A percentile compares a stretch with the other conserved stretches of the same genome.
Evolutionary conservation across 225 moss, liverwort and hornwort species (phyloP).

Genomic region (Neckera pumila): DNA sequence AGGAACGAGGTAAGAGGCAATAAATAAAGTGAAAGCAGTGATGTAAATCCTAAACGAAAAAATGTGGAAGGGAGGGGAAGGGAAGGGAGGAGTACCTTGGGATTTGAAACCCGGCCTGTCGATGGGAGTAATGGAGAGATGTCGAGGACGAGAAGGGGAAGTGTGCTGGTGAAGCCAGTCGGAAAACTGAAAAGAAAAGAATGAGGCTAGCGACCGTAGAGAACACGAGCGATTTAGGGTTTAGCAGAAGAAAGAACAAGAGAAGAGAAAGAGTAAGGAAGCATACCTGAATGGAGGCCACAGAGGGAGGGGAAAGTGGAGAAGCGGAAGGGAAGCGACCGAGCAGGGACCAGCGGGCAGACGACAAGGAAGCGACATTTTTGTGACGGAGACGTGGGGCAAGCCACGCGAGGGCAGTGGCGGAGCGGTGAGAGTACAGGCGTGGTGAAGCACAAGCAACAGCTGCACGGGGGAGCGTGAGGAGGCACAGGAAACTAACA

Average conservation of each 20-base stretch:
- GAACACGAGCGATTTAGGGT: neutral
- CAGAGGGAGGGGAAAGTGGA: neutral
- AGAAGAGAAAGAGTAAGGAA: neutral
- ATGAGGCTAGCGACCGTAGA: neutral
- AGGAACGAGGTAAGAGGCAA: neutral
- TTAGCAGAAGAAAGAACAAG: neutral
- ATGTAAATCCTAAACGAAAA: neutral
- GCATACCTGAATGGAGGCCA: neutral
- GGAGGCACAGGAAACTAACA: neutral
- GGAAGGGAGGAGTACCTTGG: slow-evolving; percentile 5
- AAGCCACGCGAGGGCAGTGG: slow-evolving; percentile 15
- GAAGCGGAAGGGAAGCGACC: slow-evolving; percentile 1
- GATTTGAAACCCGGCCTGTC: slow-evolving; percentile 41
- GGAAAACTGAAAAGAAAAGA: slow-evolving; percentile 1
- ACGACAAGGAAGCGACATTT: slow-evolving; percentile 34
- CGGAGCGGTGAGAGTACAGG: slow-evolving; percentile 21
- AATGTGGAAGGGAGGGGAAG: neutral
- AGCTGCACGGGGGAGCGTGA: neutral
- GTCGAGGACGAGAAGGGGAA: neutral
- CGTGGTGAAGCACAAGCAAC: neutral
- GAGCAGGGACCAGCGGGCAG: slow-evolving; percentile 34
- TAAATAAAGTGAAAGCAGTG: neutral
- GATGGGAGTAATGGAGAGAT: slow-evolving; percentile 20
- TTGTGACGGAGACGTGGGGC: slow-evolving; percentile 17
- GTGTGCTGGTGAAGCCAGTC: slow-evolving; percentile 24